Percentiles rank a stretch among this genome's conserved stretches.
Evolutionary conservation across 805 yeast genomes (phyloP).

Genomic region (Ogataea zsoltii): DNA sequence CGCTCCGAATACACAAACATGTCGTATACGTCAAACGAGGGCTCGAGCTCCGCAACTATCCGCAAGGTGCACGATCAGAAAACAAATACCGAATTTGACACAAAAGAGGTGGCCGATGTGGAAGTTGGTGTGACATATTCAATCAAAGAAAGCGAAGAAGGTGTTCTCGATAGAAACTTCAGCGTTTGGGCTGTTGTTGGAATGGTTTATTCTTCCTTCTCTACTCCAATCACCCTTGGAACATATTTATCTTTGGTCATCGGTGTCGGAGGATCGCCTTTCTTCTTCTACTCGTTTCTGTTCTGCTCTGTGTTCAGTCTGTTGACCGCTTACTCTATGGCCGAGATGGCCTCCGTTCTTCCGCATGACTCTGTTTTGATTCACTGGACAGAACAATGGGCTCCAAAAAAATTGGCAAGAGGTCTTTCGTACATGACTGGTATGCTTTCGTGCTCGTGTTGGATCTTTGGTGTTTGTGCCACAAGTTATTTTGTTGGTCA

Average conservation of each 20-base stretch:
- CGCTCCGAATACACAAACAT: no score
- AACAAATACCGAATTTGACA: neutral
- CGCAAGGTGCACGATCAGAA: constrained; percentile 1
- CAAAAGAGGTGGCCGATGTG: neutral
- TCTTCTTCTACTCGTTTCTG: constrained; percentile 2
- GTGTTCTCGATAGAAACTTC: neutral
- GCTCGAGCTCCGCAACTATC: neutral
- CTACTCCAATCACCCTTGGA: constrained; percentile 3
- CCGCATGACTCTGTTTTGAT: neutral
- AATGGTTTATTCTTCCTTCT: constrained; percentile 3
- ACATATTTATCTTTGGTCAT: constrained; percentile 3
- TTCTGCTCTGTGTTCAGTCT: constrained; percentile 1
- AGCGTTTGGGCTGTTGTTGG: constrained; percentile 4
- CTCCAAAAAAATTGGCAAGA: constrained; percentile 1
- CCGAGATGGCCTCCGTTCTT: constrained; percentile 4
- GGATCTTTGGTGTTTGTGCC: constrained; percentile 3
- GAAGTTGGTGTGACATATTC: neutral
- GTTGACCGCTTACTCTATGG: constrained; percentile 1
- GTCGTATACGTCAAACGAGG: constrained; percentile 2
- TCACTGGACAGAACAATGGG: constrained; percentile 5
- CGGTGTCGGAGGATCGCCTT: constrained; percentile 5
- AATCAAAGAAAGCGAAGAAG: neutral
- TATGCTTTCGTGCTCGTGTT: constrained; percentile 5
- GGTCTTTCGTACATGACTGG: constrained; percentile 4
- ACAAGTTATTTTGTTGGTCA: neutral